Conservation (phyloP, 306 rosid species). For the Prunus fruticosa region DNA sequence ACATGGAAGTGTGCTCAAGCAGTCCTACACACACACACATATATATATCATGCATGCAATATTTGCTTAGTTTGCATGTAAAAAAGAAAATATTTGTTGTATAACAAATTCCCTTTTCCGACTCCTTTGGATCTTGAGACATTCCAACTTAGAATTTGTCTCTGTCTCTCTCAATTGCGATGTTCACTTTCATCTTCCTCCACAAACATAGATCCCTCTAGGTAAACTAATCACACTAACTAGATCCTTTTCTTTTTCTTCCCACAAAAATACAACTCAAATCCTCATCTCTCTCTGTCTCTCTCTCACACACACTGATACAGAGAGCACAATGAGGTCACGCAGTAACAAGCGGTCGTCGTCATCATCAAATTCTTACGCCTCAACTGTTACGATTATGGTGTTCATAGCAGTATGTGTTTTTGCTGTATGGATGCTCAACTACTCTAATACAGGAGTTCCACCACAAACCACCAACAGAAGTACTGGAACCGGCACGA, state of each 20-base stretch:
- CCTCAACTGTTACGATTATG: slow-evolving; percentile 51
- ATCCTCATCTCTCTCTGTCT: slow-evolving; percentile 3
- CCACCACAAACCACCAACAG: slow-evolving; percentile 26
- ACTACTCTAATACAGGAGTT: slow-evolving; percentile 33
- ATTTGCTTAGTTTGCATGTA: neutral
- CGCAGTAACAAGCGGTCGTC: slow-evolving; percentile 51
- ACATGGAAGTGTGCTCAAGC: too few species aligned
- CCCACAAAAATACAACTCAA: neutral
- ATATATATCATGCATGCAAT: too few species aligned
- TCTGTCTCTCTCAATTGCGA: slow-evolving; percentile 2
- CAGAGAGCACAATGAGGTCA: slow-evolving; percentile 41
- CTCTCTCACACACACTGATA: neutral
- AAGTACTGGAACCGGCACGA: slow-evolving; percentile 31
- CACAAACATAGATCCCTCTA: slow-evolving; percentile 10
- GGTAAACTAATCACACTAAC: neutral
- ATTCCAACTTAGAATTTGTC: slow-evolving; percentile 32
- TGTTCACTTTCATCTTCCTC: slow-evolving; percentile 23
- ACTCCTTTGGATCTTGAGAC: slow-evolving; percentile 70
- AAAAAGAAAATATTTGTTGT: neutral
- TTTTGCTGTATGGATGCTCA: slow-evolving; percentile 67
- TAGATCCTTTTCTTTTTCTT: neutral
- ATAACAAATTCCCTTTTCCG: slow-evolving; percentile 50
- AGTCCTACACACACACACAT: fast-evolving
- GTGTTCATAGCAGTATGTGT: slow-evolving; percentile 62
- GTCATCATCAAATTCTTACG: slow-evolving; percentile 49